Base-by-base conservation (phyloP, 208 protist species). In the Leishmania amazonensis region DNA sequence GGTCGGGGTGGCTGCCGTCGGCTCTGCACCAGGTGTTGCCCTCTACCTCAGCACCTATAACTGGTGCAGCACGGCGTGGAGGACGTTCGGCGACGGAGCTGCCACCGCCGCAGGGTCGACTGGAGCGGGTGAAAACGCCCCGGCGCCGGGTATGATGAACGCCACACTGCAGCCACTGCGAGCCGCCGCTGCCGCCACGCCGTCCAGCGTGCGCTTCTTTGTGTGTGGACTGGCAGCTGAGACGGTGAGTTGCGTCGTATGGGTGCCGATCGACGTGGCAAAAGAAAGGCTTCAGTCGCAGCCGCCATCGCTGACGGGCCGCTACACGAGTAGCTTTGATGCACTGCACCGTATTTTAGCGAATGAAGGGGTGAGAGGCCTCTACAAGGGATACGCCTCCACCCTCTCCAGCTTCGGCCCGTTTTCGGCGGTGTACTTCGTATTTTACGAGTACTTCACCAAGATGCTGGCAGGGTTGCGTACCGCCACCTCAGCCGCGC, bases 371-470 rank as follows among this genome's bases (percentile, higher is more conserved):
- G 21, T 97, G 19, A 53, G 81, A 31, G 96, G 96, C 0, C 74
- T 98, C 40, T 98, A 98, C 84, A 91, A 89, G 70, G 96, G 95
- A 40, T 97, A 98, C 83, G 88, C 78, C 24, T 95, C 95, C 13
- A 98, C 96, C 6, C 67, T 98, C 7, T 87, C 85, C 42, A 95
- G 89, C 72, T 98, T 98, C 81, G 96, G 95, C 31, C 96, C 96
- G 2, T 98, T 94, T 77, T 98, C 95, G 0, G 96, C 94, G 1
- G 85, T 95, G 11, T 97, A 98, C 81, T 98, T 98, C 89, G 88
- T 93, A 4, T 93, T 72, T 74, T 97, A 96, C 77, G 96, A 97
- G 81, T 89, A 86, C 78, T 88, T 95, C 42, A 83, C 82, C 1
- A 17, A 0, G 1, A 9, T 83, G 68, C 87, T 97, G 64, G 60